A percentile compares a stretch with the other conserved stretches of the same genome.
Conservation (phyloP, 768 basidiomycete genomes). For the Rhodotorula paludigena region DNA sequence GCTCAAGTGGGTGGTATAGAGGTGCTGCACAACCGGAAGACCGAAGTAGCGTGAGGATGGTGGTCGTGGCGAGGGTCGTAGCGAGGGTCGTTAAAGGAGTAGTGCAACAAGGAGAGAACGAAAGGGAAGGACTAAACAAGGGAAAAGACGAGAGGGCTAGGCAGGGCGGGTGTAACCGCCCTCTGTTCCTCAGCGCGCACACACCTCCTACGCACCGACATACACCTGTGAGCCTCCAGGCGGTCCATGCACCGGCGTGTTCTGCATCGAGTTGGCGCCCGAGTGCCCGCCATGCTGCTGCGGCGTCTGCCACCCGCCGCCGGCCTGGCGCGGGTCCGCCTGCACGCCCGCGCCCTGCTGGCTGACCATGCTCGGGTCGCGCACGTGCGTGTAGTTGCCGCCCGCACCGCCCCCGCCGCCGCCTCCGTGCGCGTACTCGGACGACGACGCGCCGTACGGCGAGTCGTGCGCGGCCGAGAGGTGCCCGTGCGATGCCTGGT, state of each 20-base stretch:
- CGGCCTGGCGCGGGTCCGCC: background rate
- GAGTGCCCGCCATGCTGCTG: constrained; percentile 2
- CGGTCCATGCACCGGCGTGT: background rate
- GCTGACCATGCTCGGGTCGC: background rate
- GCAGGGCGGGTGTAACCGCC: background rate
- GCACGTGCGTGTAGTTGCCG: constrained; percentile 11
- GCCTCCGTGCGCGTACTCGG: background rate
- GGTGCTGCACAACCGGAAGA: too few species aligned
- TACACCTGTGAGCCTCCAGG: background rate
- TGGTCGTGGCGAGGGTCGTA: too few species aligned
- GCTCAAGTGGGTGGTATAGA: too few species aligned
- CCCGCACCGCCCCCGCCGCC: background rate
- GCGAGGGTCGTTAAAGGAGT: too few species aligned
- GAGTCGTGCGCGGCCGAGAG: background rate
- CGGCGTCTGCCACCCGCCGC: constrained; percentile 18
- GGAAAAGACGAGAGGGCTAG: too few species aligned
- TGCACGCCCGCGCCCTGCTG: background rate
- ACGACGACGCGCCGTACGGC: background rate
- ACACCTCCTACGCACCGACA: background rate
- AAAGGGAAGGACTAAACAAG: too few species aligned
- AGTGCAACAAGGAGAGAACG: too few species aligned
- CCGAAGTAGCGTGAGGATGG: too few species aligned
- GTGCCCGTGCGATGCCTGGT: constrained; percentile 22
- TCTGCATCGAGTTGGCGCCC: constrained; percentile 7
- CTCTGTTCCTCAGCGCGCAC: background rate